These are phyloP conservation scores for Ballota nigra DNA, from an alignment of 257 asterid species.

Conservation along the genomic window DNA sequence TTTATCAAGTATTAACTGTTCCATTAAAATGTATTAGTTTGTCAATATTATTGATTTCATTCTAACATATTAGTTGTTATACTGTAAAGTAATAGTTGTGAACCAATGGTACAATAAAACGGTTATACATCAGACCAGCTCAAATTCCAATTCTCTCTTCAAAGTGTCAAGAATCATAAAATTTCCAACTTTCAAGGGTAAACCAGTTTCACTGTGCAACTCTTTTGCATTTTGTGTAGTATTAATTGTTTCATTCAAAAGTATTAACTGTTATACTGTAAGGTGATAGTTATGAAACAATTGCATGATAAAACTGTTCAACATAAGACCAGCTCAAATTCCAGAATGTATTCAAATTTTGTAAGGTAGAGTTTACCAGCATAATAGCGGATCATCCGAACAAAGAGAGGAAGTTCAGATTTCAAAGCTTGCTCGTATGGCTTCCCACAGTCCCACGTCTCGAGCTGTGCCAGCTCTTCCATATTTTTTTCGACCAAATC, in stretches of 20 bases:
- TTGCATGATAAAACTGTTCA: not conserved
- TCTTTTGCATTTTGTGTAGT: too few species aligned
- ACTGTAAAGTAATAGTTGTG: not conserved
- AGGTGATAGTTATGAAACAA: not conserved
- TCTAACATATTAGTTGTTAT: not conserved
- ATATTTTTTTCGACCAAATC: conserved; percentile 63
- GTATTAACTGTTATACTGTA: too few species aligned
- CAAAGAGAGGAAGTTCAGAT: conserved; percentile 51
- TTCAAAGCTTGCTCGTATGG: conserved; percentile 64
- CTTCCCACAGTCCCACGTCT: conserved; percentile 83
- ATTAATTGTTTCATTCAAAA: too few species aligned
- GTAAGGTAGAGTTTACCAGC: conserved; percentile 42
- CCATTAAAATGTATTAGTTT: too few species aligned
- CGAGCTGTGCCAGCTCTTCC: conserved; percentile 66
- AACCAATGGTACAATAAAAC: not conserved
- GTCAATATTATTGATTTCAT: too few species aligned
- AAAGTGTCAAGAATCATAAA: too few species aligned
- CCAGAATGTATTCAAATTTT: not conserved
- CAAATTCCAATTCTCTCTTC: too few species aligned
- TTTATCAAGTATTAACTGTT: too few species aligned
- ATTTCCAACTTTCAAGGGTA: too few species aligned
- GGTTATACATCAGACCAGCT: not conserved
- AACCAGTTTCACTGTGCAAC: too few species aligned
- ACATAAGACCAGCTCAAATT: not conserved
- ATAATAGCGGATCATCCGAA: conserved; percentile 59